A percentile compares a stretch with the other conserved stretches of the same genome.
phyloP scores from a whole-genome alignment of 257 asterid species.

The Gentiana straminea region DNA sequence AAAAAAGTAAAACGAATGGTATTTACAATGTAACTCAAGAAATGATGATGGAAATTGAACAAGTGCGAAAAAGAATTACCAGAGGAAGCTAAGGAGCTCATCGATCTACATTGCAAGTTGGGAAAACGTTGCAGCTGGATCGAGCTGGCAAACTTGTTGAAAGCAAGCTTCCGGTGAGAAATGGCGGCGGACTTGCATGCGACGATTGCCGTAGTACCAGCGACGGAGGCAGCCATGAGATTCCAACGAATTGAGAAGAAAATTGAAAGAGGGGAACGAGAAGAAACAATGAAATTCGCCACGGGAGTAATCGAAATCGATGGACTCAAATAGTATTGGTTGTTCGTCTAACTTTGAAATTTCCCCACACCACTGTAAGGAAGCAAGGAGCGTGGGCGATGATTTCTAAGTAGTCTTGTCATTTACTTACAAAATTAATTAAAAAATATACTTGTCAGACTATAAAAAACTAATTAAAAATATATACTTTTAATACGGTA shows the following conservation, averaged over 20 bases:
- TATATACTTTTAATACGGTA: too few relatives aligned
- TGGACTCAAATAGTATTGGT: constrained; percentile 7
- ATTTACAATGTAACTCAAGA: too few relatives aligned
- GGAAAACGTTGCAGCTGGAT: constrained; percentile 23
- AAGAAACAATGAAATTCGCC: constrained; percentile 7
- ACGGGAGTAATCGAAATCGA: background rate
- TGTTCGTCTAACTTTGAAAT: constrained; percentile 2
- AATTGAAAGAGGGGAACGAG: constrained; percentile 4
- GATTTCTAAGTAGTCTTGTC: too few relatives aligned
- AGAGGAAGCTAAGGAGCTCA: constrained; percentile 33
- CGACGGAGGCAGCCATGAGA: constrained; percentile 44
- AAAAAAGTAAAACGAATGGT: too few relatives aligned
- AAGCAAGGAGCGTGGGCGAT: background rate
- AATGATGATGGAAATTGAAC: too few relatives aligned
- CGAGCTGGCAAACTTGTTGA: constrained; percentile 19
- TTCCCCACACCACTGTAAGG: background rate
- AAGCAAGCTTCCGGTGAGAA: constrained; percentile 19
- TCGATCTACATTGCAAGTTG: constrained; percentile 38
- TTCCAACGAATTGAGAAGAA: constrained; percentile 7
- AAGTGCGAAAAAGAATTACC: constrained; percentile 21
- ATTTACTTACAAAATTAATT: too few relatives aligned
- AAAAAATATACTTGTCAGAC: too few relatives aligned
- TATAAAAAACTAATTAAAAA: too few relatives aligned
- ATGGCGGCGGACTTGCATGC: background rate
- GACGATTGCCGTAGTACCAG: constrained; percentile 39